Base-by-base conservation (phyloP, 495 filamentous ascomycete species). In the Neurospora pannonica region DNA sequence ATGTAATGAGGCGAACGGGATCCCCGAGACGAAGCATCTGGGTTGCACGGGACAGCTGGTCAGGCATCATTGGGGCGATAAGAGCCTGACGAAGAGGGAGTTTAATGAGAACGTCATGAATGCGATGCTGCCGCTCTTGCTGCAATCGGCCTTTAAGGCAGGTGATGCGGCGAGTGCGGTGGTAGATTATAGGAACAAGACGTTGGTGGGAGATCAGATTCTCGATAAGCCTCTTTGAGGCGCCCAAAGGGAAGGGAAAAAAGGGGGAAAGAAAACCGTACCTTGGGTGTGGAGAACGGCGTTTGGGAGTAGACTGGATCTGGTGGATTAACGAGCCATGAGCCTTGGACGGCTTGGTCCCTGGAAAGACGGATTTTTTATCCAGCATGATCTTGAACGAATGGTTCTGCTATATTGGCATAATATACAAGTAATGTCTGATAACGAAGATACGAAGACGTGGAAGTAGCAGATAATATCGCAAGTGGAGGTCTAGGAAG, bases 1-100 rank as follows among this genome's bases (percentile, higher is more conserved):
- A 8, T 81, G 79, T 38, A 69, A 72, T 13, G 79, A 81, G 73
- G 79, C 79, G 40, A 81, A 81, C 72, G 79, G 79, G 19, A 73
- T 76, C 28, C 79, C 79, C 38, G 43, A 75, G 73, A 72, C 73
- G 10, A 42, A 60, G 13, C 42, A 72, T 8, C 40, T 73, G 11
- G 78, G 78, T 3, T 81, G 78, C 71, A 19, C 48, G 6, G 79
- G 79, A 7, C 78, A 78, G 54, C 48, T 81, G 37, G 78, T 79
- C 34, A 70, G 79, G n/a, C 79, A 81, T 70, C 77, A 78, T 70
- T 81, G 79, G 79, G 79, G 73, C 37, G 21, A 73, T 19, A 81
- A 79, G 72, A 11, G 11, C 10, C 38, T 73, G 39, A 77, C 78
- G 2, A 76, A 73, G 36, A 70, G 62, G 24, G 76, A 78, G 75